Conservation (phyloP, 2,329 filamentous ascomycete species). For the Shiraia bambusicola region DNA sequence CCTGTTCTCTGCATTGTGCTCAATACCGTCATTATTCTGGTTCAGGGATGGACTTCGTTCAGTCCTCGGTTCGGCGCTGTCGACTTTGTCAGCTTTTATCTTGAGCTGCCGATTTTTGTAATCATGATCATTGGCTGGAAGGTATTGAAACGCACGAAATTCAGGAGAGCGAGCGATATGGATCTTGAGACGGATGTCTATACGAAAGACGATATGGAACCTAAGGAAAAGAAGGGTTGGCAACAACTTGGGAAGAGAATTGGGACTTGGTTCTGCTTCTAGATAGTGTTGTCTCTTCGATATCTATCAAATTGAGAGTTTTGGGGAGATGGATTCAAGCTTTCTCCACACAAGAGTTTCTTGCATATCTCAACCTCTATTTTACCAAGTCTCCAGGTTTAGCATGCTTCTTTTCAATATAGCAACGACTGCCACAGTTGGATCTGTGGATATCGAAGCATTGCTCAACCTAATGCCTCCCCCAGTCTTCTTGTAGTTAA, state of each 20-base stretch:
- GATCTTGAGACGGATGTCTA: constrained; percentile 36
- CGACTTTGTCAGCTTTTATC: constrained; percentile 54
- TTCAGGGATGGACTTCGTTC: constrained; percentile 55
- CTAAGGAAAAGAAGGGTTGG: constrained; percentile 24
- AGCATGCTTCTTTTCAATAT: constrained; percentile 19
- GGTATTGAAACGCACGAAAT: constrained; percentile 30
- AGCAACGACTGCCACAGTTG: constrained; percentile 6
- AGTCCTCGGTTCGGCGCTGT: constrained; percentile 45
- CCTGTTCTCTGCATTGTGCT: constrained; percentile 39
- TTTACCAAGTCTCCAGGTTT: constrained; percentile 16
- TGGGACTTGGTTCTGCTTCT: constrained; percentile 35
- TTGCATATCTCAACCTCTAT: neutral
- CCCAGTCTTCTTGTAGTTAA: constrained; percentile 8
- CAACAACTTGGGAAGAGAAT: constrained; percentile 23
- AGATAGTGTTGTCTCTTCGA: no score
- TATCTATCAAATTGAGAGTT: neutral
- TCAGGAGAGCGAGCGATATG: constrained; percentile 29
- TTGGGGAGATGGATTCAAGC: no score
- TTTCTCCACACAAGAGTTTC: no score
- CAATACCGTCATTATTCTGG: constrained; percentile 33
- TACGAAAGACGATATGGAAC: constrained; percentile 33
- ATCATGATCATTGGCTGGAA: constrained; percentile 34
- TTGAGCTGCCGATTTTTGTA: constrained; percentile 42
- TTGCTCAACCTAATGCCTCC: constrained; percentile 4
- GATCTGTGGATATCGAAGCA: constrained; percentile 12